These are phyloP conservation scores for Luffa acutangula DNA, from an alignment of 306 rosid genomes.

Conservation along the genomic window DNA sequence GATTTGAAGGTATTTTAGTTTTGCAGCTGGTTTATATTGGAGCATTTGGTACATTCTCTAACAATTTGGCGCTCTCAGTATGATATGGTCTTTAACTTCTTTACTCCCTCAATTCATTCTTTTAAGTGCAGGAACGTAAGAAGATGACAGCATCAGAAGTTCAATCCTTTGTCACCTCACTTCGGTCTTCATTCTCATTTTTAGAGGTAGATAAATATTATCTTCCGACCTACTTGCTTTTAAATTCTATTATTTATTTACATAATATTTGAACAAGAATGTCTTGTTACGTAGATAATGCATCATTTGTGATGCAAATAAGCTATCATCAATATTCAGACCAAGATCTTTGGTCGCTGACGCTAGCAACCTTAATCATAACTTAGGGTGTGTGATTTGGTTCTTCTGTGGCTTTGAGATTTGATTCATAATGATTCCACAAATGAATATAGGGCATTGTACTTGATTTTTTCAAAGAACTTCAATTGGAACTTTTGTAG, in stretches of 20 bases:
- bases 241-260: neutral
- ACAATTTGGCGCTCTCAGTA: neutral
- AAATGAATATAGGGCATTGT: neutral
- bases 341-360: neutral
- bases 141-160: conserved; percentile 42
- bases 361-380: neutral
- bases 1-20: conserved; percentile 38
- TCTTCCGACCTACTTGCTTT: neutral
- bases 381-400: neutral
- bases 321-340: neutral
- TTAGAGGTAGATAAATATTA: conserved; percentile 45
- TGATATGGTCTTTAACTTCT: neutral
- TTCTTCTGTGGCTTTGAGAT: neutral
- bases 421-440: neutral
- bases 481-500: neutral
- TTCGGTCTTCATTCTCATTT: conserved; percentile 60
- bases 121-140: conserved; percentile 66
- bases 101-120: conserved; percentile 3
- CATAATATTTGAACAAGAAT: neutral
- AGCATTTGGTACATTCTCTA: neutral
- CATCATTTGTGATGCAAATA: neutral
- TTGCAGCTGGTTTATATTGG: neutral
- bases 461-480: neutral
- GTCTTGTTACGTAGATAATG: neutral
- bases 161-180: conserved; percentile 46